A percentile compares a stretch with the other conserved stretches of the same genome.
phyloP scores from a whole-genome alignment of 495 filamentous ascomycete species.

The Aspergillus conjunctus region DNA sequence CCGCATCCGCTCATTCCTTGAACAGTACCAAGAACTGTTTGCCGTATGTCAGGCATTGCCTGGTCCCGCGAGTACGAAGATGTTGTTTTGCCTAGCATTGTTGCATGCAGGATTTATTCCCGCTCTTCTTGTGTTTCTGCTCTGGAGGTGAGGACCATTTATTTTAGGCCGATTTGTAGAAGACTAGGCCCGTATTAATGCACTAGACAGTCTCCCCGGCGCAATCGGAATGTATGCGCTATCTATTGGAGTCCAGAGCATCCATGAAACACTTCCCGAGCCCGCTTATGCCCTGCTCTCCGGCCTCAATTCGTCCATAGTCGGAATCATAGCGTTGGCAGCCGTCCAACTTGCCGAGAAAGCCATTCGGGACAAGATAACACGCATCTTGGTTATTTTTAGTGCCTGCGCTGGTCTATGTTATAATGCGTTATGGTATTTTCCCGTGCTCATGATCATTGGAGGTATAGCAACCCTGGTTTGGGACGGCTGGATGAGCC shows the following conservation, averaged over 20 bases:
- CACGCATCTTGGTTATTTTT: conserved; percentile 70
- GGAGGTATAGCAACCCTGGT: conserved; percentile 57
- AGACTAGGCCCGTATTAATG: too few relatives aligned
- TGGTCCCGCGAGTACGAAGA: conserved; percentile 78
- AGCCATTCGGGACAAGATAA: conserved; percentile 72
- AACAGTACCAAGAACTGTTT: conserved; percentile 80
- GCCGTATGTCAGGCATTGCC: conserved; percentile 75
- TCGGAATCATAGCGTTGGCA: conserved; percentile 78
- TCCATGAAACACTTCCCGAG: conserved; percentile 60
- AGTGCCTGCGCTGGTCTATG: conserved; percentile 68
- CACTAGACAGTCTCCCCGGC: conserved; percentile 60
- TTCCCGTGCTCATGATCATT: conserved; percentile 68
- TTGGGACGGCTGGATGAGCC: conserved; percentile 62
- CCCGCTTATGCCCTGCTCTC: conserved; percentile 76
- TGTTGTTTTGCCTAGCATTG: conserved; percentile 72
- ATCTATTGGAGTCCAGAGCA: conserved; percentile 64
- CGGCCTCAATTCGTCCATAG: conserved; percentile 75
- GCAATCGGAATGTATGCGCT: conserved; percentile 77
- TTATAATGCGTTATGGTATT: conserved; percentile 83
- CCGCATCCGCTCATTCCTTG: not conserved
- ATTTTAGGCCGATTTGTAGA: too few relatives aligned
- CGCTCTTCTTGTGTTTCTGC: conserved; percentile 63
- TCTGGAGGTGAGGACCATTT: conserved; percentile 60
- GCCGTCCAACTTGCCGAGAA: conserved; percentile 74
- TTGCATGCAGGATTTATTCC: conserved; percentile 64